These are phyloP conservation scores for Suillus cothurnatus DNA, from an alignment of 768 basidiomycete species.

Conservation along the genomic window DNA sequence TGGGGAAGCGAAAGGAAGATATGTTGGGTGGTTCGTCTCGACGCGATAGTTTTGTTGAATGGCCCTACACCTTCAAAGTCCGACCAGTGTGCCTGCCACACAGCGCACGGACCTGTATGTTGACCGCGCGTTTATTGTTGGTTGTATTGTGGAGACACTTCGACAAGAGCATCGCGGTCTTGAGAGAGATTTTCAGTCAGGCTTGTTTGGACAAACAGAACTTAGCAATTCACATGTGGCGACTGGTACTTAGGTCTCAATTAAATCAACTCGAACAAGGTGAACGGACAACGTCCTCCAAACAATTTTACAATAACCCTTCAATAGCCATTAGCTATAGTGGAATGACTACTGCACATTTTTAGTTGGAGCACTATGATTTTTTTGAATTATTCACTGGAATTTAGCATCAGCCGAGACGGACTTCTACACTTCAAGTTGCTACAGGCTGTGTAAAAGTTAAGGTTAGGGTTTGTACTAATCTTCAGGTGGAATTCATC, in stretches of 20 bases:
- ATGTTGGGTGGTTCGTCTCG: slow-evolving; percentile 40
- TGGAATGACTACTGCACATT: neutral
- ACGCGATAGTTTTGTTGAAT: slow-evolving; percentile 42
- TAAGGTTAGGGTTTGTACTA: slow-evolving; percentile 1
- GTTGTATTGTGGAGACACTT: slow-evolving; percentile 7
- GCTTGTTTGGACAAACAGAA: slow-evolving; percentile 11
- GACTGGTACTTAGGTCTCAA: neutral
- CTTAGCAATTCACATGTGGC: slow-evolving; percentile 6
- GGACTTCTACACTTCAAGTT: neutral
- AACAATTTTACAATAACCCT: neutral
- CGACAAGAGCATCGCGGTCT: slow-evolving; percentile 7
- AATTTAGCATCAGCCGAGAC: neutral
- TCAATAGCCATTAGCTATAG: neutral
- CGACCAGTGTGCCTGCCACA: slow-evolving; percentile 31
- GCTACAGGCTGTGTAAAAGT: neutral
- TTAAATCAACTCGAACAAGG: neutral
- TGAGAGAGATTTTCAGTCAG: slow-evolving; percentile 7
- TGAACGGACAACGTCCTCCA: neutral
- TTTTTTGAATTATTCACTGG: neutral
- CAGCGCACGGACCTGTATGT: slow-evolving; percentile 39
- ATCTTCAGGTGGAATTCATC: neutral
- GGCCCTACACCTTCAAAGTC: slow-evolving; percentile 41
- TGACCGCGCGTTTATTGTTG: slow-evolving; percentile 27
- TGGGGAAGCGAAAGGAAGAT: slow-evolving; percentile 32
- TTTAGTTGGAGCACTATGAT: neutral